Conservation (phyloP, 306 rosid genomes). For the Ammopiptanthus mongolicus region DNA sequence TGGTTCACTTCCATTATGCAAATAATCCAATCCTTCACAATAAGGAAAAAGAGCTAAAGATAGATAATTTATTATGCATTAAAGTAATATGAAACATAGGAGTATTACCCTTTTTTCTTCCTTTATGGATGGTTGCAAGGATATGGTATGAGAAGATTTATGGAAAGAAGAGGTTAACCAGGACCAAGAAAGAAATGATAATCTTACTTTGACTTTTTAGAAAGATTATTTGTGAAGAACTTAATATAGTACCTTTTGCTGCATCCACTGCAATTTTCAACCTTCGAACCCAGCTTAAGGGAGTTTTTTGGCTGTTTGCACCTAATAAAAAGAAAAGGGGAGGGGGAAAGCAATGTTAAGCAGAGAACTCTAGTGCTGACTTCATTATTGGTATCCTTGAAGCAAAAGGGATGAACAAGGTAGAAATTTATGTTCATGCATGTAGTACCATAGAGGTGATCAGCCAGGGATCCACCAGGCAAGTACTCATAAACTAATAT, state of each 20-base stretch:
- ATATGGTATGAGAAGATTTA: neutral
- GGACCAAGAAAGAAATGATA: neutral
- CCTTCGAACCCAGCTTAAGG: slow-evolving; percentile 89
- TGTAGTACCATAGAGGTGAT: slow-evolving; percentile 73
- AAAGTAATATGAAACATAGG: neutral
- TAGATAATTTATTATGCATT: neutral
- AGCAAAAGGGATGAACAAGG: neutral
- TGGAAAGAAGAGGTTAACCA: neutral
- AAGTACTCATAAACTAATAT: slow-evolving; percentile 90
- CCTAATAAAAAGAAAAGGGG: slow-evolving; percentile 39
- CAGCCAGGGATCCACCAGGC: slow-evolving; percentile 87
- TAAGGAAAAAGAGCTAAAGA: slow-evolving; percentile 13
- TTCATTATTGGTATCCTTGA: neutral
- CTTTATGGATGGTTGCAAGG: neutral
- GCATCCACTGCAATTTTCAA: slow-evolving; percentile 95
- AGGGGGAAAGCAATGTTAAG: neutral
- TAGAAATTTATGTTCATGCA: neutral
- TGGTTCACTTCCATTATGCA: slow-evolving; percentile 89
- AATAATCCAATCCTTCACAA: slow-evolving; percentile 75
- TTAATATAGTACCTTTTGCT: slow-evolving; percentile 64
- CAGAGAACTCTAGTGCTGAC: neutral
- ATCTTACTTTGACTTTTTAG: neutral
- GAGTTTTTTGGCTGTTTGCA: slow-evolving; percentile 41
- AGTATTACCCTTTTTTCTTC: neutral
- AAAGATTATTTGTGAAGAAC: neutral